Evolutionary conservation across 768 basidiomycete species (phyloP).

Genomic region (Multifurca ochricompacta): DNA sequence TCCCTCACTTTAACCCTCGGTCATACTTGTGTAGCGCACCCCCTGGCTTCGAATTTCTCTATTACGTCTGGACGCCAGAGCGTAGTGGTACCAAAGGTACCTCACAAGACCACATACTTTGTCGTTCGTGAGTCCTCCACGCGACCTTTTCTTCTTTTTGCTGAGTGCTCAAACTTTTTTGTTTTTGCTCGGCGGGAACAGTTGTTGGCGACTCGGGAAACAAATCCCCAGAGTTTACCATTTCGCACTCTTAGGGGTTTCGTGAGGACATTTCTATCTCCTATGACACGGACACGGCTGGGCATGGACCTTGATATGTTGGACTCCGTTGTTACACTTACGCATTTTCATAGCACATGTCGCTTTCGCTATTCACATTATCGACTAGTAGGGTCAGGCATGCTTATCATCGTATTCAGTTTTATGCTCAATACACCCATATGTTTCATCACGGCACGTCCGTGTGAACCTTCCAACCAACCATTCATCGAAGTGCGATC

Average conservation of each 20-base stretch:
- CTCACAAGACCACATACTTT: background rate
- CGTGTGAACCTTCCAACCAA: background rate
- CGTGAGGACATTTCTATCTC: background rate
- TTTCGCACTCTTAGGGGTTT: conserved; percentile 9
- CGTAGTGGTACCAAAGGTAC: background rate
- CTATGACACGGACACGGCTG: background rate
- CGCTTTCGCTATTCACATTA: conserved; percentile 3
- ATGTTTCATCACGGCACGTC: background rate
- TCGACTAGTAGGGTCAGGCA: background rate
- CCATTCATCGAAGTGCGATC: background rate
- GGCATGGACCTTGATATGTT: background rate
- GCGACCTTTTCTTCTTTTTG: no score
- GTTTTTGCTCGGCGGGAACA: conserved; percentile 22
- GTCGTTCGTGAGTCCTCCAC: conserved; percentile 8
- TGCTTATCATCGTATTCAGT: conserved; percentile 1
- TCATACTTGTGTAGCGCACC: background rate
- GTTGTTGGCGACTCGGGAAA: conserved; percentile 45
- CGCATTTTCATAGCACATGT: background rate
- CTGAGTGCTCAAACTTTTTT: no score
- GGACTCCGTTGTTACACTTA: background rate
- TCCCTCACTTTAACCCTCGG: background rate
- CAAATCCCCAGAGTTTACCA: conserved; percentile 26
- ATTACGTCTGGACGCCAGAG: background rate
- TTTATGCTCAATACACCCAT: conserved; percentile 1
- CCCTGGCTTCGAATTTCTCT: background rate